Evolutionary conservation across 768 basidiomycete species (phyloP).

Genomic region (Leccinum rimulosum): DNA sequence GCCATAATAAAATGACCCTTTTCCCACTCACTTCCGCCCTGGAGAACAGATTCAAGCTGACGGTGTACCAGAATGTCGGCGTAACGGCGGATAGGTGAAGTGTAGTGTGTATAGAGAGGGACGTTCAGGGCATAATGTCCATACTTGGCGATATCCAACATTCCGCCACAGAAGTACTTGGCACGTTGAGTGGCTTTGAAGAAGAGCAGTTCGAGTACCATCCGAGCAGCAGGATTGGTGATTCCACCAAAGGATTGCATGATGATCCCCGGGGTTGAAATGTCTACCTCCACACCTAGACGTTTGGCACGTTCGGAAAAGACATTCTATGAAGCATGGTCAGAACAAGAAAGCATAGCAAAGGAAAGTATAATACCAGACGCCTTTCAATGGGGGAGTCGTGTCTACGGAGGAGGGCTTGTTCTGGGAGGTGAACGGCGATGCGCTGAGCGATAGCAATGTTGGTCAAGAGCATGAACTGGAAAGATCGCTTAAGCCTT

Average conservation of each 20-base stretch:
- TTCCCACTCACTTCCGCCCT: constrained; percentile 54
- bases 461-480: constrained; percentile 96
- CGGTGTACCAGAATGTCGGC: constrained; percentile 96
- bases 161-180: constrained; percentile 98
- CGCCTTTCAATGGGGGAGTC: constrained; percentile 91
- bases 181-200: constrained; percentile 93
- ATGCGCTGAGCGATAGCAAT: constrained; percentile 88
- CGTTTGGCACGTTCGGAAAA: constrained; percentile 81
- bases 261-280: constrained; percentile 70
- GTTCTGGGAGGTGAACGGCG: constrained; percentile 92
- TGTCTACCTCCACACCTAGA: constrained; percentile 81
- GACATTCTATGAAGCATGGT: constrained; percentile 47
- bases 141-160: constrained; percentile 99
- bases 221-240: constrained; percentile 66
- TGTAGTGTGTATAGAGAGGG: constrained; percentile 93
- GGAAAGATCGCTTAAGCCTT: constrained; percentile 6
- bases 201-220: constrained; percentile 78
- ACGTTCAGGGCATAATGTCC: constrained; percentile 86
- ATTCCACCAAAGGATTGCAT: constrained; percentile 84
- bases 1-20: not conserved
- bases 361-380: constrained; percentile 44
- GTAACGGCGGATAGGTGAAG: constrained; percentile 89
- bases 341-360: not conserved
- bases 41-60: constrained; percentile 87
- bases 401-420: constrained; percentile 93